Percentiles rank a stretch among this genome's conserved stretches.
Evolutionary conservation across 306 rosid genomes (phyloP).

Genomic region (Senna tora): DNA sequence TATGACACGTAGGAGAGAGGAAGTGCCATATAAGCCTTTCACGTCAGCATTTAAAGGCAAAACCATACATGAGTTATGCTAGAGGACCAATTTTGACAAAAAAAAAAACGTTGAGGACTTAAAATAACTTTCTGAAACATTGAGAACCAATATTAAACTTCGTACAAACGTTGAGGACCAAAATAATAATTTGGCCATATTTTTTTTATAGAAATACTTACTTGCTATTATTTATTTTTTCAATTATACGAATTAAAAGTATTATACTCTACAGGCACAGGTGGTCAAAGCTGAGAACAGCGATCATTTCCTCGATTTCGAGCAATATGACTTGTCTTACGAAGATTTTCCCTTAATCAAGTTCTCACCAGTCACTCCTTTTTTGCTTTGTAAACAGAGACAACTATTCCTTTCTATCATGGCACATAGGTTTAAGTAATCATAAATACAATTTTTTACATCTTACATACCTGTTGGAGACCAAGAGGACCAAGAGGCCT

Average conservation of each 20-base stretch:
- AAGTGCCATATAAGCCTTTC: too few species aligned
- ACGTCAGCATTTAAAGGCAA: too few species aligned
- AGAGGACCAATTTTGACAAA: too few species aligned
- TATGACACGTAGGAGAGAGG: too few species aligned
- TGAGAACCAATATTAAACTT: too few species aligned
- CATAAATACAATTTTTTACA: neutral
- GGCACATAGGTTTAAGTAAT: conserved; percentile 8
- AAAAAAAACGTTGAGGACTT: too few species aligned
- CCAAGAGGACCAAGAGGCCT: conserved; percentile 92
- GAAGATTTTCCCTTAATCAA: conserved; percentile 2
- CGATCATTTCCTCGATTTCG: conserved; percentile 3
- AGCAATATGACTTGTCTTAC: conserved; percentile 5
- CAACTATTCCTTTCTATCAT: neutral
- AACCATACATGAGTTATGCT: too few species aligned
- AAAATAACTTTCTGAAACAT: too few species aligned
- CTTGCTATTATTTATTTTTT: neutral
- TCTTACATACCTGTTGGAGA: conserved; percentile 72
- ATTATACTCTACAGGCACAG: neutral
- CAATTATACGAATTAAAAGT: neutral
- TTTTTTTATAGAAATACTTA: too few species aligned
- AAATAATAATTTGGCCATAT: too few species aligned
- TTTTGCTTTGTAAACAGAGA: conserved; percentile 11
- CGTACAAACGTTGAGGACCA: too few species aligned
- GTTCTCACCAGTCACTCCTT: neutral
- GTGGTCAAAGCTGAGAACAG: neutral